Evolutionary conservation across 2,329 filamentous ascomycete genomes (phyloP), one percentile per base, ranked within the genome.

Genomic region (Cytospora piceicola): DNA sequence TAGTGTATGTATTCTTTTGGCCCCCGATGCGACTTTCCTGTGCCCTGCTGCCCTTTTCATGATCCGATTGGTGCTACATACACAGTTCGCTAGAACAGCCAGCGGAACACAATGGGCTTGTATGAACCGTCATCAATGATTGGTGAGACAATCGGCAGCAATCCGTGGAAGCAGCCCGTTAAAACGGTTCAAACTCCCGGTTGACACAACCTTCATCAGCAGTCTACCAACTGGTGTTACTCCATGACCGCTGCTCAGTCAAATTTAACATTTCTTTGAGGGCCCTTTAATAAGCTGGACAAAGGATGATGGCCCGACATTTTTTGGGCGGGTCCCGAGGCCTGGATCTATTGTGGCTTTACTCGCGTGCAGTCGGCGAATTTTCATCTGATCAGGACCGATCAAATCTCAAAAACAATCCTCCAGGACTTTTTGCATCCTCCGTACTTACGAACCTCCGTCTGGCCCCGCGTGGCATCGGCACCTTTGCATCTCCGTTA

Each of bases 11-110:
- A 34, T 32, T 14, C 12, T 20, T 30, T 36, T 34, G 54, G 54
- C 14, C 29, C 54, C 54, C 54, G 54, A 56, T 56, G 27, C 20
- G 29, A 56, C 24, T 32, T 27, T 39, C 36, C 27, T 29, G 3
- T 29, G 27, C 36, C 36, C 15, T 39, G 17, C 12, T 39, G 8
- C 12, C 15, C 36, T 39, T 34, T 8, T 24, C 60, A 52, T n/a
- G 36, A 62, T 56, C n/a, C 11, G 52, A 53, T 34, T 56, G 60
- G 60, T 62, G 60, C 53, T 62, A 52, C 15, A 34, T 34, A 34
- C 34, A n/a, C 12, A 49, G 32, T 9, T 2, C 11, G 32, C 11
- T 12, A 15, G 2, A 4, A 39, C 15, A 39, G 17, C 14, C 5
- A 39, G 36, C 36, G 36, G 36, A 39, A 39, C 15, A 42, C 11